Base-by-base conservation (phyloP, 2,329 filamentous ascomycete species). In the Neopestalotiopsis sp. region DNA sequence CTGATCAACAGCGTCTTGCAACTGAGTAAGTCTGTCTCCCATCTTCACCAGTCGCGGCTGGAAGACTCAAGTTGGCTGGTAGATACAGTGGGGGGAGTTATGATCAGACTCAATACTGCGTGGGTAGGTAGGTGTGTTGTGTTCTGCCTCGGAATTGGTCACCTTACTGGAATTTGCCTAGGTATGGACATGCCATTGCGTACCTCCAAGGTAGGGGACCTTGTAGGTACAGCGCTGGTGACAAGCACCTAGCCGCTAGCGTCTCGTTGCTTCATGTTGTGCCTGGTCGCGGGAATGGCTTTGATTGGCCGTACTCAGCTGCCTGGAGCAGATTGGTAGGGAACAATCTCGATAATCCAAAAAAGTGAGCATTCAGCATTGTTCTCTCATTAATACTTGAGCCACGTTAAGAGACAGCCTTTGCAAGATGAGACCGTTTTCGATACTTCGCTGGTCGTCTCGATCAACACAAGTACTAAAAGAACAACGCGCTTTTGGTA, bases 1-100 rank as follows among this genome's bases (percentile, higher is more conserved):
- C 86, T 94, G 90, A 76, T 96, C 93, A 70, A 95, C 89, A 80
- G 92, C 91, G 83, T 96, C 93, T 81, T 97, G 94, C 69, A 96
- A 85, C 79, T 96, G 93, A 1, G 94, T 95, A 69, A 97, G 86
- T 71, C 91, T 86, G 78, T 97, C 94, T 34, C 88, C 87, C 90
- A 94, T 94, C 6, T 62, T 62, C 2, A 40, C 59, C 28, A 62
- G 12, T 34, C 17, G 4, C 59, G 12, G 20, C 34, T 17, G 24
- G 57, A 28, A 28, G 34, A 10, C 34, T 38, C 34, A 38, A 28
- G 20, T 59, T 10, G 20, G 10, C 30, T 12, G 57, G 9, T 24
- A 6, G 57, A 4, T 59, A 24, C 13, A 28, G 28, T 30, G 17
- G 24, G 24, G 13, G 13, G 30, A 34, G 34, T 30, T 9, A 28